phyloP scores from a whole-genome alignment of 371 early-diverging fungal genomes.

The Rhizopus sp. region DNA sequence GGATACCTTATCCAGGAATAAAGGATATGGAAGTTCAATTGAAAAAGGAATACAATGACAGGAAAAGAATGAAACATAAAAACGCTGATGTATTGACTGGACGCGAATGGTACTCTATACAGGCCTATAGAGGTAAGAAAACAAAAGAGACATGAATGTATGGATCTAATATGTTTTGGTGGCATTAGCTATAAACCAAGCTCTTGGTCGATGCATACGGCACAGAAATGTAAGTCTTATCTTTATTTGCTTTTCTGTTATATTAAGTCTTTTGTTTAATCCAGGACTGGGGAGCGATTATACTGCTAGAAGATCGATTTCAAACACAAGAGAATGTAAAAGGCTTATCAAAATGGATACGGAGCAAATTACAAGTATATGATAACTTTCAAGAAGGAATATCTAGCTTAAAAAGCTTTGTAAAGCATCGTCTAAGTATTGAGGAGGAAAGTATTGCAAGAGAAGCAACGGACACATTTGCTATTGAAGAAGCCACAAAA shows the following conservation, averaged over 20 bases:
- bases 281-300: slow-evolving; percentile 62
- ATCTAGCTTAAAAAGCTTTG: slow-evolving; percentile 33
- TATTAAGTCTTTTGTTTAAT: neutral
- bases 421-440: slow-evolving; percentile 2
- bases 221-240: slow-evolving; percentile 67
- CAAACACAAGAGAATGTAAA: slow-evolving; percentile 27
- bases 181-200: slow-evolving; percentile 87
- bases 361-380: slow-evolving; percentile 29
- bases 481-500: neutral
- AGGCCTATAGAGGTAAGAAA: slow-evolving; percentile 71
- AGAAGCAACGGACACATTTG: neutral
- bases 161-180: neutral
- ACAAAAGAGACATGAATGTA: neutral
- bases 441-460: neutral
- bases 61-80: slow-evolving; percentile 2
- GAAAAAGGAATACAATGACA: slow-evolving; percentile 45
- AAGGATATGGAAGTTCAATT: slow-evolving; percentile 42
- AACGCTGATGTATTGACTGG: slow-evolving; percentile 24
- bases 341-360: slow-evolving; percentile 77
- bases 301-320: slow-evolving; percentile 66
- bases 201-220: slow-evolving; percentile 92
- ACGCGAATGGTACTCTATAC: slow-evolving; percentile 67
- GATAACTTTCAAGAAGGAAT: slow-evolving; percentile 45
- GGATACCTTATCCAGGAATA: slow-evolving; percentile 88
- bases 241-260: slow-evolving; percentile 4